Conservation (phyloP, 108 stramenopile genomes). For the Nitzschia inconspicua region DNA sequence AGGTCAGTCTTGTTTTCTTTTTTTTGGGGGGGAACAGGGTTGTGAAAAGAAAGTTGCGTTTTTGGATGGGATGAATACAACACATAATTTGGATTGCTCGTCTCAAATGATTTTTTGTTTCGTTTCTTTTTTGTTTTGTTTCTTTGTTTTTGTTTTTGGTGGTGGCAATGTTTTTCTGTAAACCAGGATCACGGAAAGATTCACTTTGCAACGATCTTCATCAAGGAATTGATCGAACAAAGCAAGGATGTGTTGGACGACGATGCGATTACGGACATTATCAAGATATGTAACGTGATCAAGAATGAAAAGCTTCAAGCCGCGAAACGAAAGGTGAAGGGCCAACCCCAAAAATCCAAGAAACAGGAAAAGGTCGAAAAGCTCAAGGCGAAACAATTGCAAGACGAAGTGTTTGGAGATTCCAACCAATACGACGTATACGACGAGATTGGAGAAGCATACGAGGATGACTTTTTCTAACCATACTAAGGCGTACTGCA, state of each 20-base stretch:
- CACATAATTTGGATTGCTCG: background rate
- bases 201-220: slow-evolving; percentile 67
- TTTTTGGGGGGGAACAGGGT: background rate
- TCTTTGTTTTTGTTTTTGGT: background rate
- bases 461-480: slow-evolving; percentile 90
- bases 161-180: background rate
- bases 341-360: slow-evolving; percentile 86
- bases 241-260: slow-evolving; percentile 84
- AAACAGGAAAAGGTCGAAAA: slow-evolving; percentile 82
- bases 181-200: slow-evolving; percentile 77
- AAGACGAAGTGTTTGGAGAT: slow-evolving; percentile 83
- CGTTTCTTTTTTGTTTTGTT: background rate
- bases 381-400: slow-evolving; percentile 69
- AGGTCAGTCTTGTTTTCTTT: slow-evolving; percentile 35
- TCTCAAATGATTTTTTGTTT: background rate
- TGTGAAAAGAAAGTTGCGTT: background rate
- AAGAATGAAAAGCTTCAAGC: slow-evolving; percentile 90
- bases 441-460: slow-evolving; percentile 80
- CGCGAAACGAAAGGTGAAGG: slow-evolving; percentile 84
- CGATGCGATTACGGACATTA: slow-evolving; percentile 82
- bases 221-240: slow-evolving; percentile 76
- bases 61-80: background rate
- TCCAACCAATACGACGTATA: slow-evolving; percentile 80
- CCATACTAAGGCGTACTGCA: no score
- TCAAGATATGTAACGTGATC: slow-evolving; percentile 86